Percentiles rank a stretch among this genome's conserved stretches.
Evolutionary conservation across 176 grass and related monocot genomes (phyloP).

Genomic region (Dactylis glomerata): DNA sequence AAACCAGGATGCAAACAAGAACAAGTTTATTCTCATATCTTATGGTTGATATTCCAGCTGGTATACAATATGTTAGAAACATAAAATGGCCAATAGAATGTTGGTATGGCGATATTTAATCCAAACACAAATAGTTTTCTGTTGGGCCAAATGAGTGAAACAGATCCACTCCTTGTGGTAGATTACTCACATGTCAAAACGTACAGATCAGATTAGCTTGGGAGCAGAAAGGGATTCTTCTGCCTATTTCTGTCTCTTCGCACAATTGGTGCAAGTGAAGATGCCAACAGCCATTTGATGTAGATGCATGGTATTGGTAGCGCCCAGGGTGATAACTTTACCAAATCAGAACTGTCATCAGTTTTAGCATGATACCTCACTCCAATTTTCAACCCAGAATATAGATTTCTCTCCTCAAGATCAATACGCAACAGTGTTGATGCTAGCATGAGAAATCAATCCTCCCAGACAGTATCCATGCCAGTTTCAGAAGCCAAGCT

Average conservation of each 20-base stretch:
- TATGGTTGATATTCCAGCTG: background rate
- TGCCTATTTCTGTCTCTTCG: background rate
- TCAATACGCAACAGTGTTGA: background rate
- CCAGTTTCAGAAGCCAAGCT: background rate
- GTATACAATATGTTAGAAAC: background rate
- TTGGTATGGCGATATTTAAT: background rate
- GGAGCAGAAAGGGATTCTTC: background rate
- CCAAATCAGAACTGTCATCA: background rate
- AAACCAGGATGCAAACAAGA: background rate
- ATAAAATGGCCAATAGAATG: background rate
- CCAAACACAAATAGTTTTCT: constrained; percentile 6
- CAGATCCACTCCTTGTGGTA: background rate
- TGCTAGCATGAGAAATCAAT: background rate
- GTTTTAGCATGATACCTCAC: background rate
- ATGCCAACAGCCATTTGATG: background rate
- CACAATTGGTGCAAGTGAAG: background rate
- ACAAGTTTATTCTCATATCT: background rate
- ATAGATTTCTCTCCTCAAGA: background rate
- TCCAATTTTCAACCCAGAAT: background rate
- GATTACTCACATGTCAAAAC: constrained; percentile 4
- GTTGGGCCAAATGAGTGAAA: background rate
- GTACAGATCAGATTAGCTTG: background rate
- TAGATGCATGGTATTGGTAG: background rate
- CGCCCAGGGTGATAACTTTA: constrained; percentile 3
- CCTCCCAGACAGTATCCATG: background rate